These are phyloP conservation scores for Arthrobotrys iridis DNA, from an alignment of 2,329 filamentous ascomycete genomes.

Conservation along the genomic window DNA sequence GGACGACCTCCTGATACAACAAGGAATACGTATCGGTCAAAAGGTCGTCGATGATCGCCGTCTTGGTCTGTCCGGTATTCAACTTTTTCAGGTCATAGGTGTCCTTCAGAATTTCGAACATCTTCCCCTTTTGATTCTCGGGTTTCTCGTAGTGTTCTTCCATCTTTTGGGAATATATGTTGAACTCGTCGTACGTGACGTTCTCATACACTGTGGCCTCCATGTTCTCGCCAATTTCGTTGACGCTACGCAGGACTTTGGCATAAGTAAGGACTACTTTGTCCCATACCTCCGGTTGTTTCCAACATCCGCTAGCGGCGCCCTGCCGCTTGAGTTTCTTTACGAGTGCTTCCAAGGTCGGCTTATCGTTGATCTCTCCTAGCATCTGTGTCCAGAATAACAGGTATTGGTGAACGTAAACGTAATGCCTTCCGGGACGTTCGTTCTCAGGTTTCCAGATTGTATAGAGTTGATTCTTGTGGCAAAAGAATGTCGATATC, in stretches of 20 bases:
- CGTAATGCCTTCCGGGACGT: constrained; percentile 82
- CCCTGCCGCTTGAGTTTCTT: constrained; percentile 79
- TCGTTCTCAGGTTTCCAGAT: constrained; percentile 95
- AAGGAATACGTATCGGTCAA: constrained; percentile 87
- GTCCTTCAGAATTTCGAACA: constrained; percentile 73
- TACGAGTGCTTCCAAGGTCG: constrained; percentile 79
- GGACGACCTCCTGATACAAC: constrained; percentile 75
- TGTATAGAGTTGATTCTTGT: constrained; percentile 92
- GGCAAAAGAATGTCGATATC: constrained; percentile 84
- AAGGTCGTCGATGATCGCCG: constrained; percentile 87
- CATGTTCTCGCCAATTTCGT: constrained; percentile 69
- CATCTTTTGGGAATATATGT: constrained; percentile 68
- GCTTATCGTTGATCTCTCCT: constrained; percentile 76
- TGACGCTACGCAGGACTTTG: constrained; percentile 68
- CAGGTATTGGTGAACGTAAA: constrained; percentile 88
- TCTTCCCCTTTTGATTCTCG: constrained; percentile 59
- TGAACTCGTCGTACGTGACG: constrained; percentile 73
- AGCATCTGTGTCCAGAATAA: constrained; percentile 81
- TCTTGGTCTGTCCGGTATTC: constrained; percentile 88
- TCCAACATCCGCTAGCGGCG: constrained; percentile 74
- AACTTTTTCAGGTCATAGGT: constrained; percentile 77
- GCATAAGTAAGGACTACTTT: constrained; percentile 70
- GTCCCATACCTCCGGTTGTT: constrained; percentile 72
- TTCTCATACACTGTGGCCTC: constrained; percentile 74
- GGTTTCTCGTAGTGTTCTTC: constrained; percentile 65